These are phyloP conservation scores for Starmerella cellae DNA, from an alignment of 805 yeast genomes.

Conservation along the genomic window DNA sequence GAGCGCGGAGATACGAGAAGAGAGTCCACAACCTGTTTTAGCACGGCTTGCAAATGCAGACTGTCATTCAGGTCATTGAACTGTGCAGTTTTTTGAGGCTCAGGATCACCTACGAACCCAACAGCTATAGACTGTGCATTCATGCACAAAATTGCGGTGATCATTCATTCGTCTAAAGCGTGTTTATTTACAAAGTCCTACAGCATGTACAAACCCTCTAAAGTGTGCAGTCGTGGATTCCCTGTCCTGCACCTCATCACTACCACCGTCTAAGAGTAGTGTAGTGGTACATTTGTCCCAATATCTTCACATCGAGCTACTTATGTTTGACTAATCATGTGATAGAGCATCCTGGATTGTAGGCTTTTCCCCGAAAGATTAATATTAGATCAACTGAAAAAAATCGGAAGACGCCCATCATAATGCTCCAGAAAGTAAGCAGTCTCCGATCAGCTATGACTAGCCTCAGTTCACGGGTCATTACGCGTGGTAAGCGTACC, in stretches of 20 bases:
- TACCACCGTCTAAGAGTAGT: too few species aligned
- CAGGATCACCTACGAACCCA: conserved; percentile 12
- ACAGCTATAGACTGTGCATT: conserved; percentile 6
- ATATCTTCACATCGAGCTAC: too few species aligned
- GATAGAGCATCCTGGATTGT: too few species aligned
- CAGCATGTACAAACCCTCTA: background rate
- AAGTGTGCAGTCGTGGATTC: too few species aligned
- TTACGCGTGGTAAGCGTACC: conserved; percentile 37
- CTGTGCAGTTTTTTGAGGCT: background rate
- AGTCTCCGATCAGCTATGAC: conserved; percentile 2
- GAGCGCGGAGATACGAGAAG: conserved; percentile 13
- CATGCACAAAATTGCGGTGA: conserved; percentile 12
- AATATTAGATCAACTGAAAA: too few species aligned
- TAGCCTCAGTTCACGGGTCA: conserved; percentile 6
- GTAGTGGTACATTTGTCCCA: too few species aligned
- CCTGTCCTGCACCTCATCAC: too few species aligned
- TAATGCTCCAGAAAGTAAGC: background rate
- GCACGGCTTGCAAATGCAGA: conserved; percentile 5
- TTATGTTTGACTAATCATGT: too few species aligned
- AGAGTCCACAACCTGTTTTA: conserved; percentile 7
- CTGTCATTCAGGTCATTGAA: background rate
- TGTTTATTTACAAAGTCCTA: background rate
- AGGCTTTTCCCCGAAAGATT: too few species aligned
- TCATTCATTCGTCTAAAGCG: conserved; percentile 8
- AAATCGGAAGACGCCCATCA: background rate